A percentile compares a stretch with the other conserved stretches of the same genome.
Evolutionary conservation across 306 rosid genomes (phyloP).

Genomic region (Begonia fuchsioides): DNA sequence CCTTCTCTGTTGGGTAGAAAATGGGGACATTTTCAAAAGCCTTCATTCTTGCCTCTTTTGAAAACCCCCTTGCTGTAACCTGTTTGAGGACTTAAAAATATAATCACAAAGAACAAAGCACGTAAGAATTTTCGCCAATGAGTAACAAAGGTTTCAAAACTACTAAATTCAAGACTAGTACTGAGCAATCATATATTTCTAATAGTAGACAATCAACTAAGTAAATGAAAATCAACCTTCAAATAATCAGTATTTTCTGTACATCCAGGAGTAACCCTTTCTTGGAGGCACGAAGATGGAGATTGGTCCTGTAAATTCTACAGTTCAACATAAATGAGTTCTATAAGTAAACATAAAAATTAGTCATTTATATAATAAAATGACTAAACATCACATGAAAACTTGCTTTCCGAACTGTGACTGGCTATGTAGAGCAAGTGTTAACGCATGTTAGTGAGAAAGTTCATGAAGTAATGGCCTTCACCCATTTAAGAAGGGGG

Average conservation of each 20-base stretch:
- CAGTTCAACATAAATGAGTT: no score
- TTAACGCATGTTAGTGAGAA: no score
- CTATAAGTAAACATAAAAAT: no score
- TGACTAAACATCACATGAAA: no score
- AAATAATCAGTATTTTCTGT: constrained; percentile 44
- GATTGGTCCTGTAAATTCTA: constrained; percentile 25
- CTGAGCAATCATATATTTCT: constrained; percentile 4
- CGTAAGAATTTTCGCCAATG: constrained; percentile 1
- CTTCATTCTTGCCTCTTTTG: constrained; percentile 47
- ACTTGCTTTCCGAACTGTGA: no score
- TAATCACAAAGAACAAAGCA: constrained; percentile 4
- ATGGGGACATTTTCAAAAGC: constrained; percentile 43
- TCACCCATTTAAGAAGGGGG: no score
- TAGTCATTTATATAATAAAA: no score
- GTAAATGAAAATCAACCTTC: constrained; percentile 28
- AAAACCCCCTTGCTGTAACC: constrained; percentile 80
- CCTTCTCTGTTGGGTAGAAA: constrained; percentile 82
- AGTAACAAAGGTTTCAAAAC: constrained; percentile 8
- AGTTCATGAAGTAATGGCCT: no score
- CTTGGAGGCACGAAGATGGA: constrained; percentile 29
- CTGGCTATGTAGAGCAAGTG: no score
- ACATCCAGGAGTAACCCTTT: constrained; percentile 51
- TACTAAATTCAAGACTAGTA: constrained; percentile 11
- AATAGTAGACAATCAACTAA: constrained; percentile 10
- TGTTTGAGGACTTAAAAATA: constrained; percentile 23